Evolutionary conservation across 257 asterid species (phyloP), one percentile per base, ranked within the genome.

Genomic region (Perilla frutescens): DNA sequence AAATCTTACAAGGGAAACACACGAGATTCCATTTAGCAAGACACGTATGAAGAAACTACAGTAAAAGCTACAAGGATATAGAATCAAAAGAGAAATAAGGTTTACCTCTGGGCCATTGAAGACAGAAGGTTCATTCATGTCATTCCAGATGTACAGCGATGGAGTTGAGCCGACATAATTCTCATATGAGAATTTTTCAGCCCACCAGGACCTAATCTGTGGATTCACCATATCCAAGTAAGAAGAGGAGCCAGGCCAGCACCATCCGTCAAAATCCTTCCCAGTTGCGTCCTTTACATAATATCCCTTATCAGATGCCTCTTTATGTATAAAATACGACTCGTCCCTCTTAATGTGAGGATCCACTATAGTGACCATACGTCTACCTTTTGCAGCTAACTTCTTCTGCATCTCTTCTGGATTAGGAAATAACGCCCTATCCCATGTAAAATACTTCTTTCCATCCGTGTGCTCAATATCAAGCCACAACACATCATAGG

Each of bases 111-210:
- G 97, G 48, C 99, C 99, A 80, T 92, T 95, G 75, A 92, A 95
- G 67, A 95, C 99, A 41, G 99, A 95, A 72, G 99, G 99, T 75
- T 95, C 99, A 47, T 95, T 95, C 99, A 95, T 95, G 84, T 95
- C 99, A 70, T 92, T 95, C 99, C 99, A 95, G 66, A 90, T 87
- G 78, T 95, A 84, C 80, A 95, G 64, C 12, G 96, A 88, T 9
- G 91, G 89, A 71, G 98, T 92, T 11, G 99, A 95, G 67, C 98
- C 98, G 57, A 79, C 85, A 74, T 92, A 95, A 72, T 84, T 89
- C 48, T 85, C 79, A 50, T 80, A 88, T 1, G 92, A 87, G 83
- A 92, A 95, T 73, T 89, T 87, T 32, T 85, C 92, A 13, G 84
- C 90, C 99, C 99, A 95, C 99, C 99, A 95, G 63, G 93, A 83